Conservation (phyloP, 2,329 filamentous ascomycete species). For the Thielaviopsis musarum region DNA sequence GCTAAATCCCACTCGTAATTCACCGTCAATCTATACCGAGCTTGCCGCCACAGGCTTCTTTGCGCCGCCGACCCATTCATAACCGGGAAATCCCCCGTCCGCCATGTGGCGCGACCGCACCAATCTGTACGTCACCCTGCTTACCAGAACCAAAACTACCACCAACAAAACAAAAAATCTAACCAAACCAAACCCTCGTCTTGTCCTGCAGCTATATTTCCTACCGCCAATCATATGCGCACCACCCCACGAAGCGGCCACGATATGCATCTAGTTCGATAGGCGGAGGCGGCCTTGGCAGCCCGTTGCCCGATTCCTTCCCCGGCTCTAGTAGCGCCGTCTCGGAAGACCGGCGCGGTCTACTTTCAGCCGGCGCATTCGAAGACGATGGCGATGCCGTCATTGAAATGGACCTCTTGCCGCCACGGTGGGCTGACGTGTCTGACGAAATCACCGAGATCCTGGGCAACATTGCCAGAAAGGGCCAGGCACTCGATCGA, state of each 20-base stretch:
- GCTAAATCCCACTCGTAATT: too few relatives aligned
- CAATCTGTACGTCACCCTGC: slow-evolving; percentile 55
- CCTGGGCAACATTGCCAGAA: slow-evolving; percentile 62
- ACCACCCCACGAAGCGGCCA: slow-evolving; percentile 77
- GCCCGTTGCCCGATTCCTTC: slow-evolving; percentile 44
- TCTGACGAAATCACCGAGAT: slow-evolving; percentile 84
- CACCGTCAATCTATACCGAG: too few relatives aligned
- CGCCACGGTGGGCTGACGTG: slow-evolving; percentile 87
- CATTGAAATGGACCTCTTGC: slow-evolving; percentile 95
- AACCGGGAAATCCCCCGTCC: slow-evolving; percentile 24
- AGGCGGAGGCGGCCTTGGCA: slow-evolving; percentile 31
- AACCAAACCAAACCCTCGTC: slow-evolving; percentile 1
- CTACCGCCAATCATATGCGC: slow-evolving; percentile 95
- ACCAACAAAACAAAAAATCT: not conserved
- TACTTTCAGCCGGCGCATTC: slow-evolving; percentile 65
- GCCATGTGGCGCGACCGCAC: slow-evolving; percentile 98
- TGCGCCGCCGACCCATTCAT: not conserved
- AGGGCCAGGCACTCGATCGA: slow-evolving; percentile 73
- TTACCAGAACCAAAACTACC: not conserved
- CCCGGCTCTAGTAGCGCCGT: slow-evolving; percentile 29
- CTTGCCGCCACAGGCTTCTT: not conserved
- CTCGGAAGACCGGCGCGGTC: slow-evolving; percentile 47
- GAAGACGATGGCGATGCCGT: slow-evolving; percentile 82
- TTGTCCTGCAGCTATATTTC: slow-evolving; percentile 64
- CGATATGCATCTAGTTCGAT: slow-evolving; percentile 36